Evolutionary conservation across 345 rosid genomes (phyloP).

Genomic region (Dimocarpus longan): DNA sequence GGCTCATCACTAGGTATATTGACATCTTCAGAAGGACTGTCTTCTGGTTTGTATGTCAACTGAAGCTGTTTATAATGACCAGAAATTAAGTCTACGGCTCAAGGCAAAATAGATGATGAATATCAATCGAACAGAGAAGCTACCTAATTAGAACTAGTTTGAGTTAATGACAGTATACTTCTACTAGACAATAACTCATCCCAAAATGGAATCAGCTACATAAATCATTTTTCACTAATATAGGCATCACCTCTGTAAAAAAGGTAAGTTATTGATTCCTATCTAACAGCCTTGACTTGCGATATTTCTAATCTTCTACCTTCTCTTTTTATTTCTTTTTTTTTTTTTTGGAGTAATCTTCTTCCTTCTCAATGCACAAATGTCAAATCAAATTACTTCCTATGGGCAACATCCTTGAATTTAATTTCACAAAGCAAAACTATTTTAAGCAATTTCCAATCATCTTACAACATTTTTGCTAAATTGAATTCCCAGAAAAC

Average conservation of each 20-base stretch:
- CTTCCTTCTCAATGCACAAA: not conserved
- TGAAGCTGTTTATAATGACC: conserved; percentile 51
- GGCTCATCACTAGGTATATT: conserved; percentile 56
- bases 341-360: not conserved
- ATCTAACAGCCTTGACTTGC: not conserved
- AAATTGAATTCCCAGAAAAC: not conserved
- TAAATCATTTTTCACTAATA: not conserved
- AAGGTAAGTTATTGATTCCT: not conserved
- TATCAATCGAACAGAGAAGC: not conserved
- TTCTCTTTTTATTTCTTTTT: not conserved
- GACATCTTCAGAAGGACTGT: conserved; percentile 61
- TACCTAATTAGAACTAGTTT: not conserved
- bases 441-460: not conserved
- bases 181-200: not conserved
- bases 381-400: not conserved
- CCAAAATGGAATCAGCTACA: not conserved
- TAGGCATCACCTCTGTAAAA: not conserved
- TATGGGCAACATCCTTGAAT: not conserved
- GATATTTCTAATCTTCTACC: not conserved
- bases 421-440: not conserved
- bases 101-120: not conserved
- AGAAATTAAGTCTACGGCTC: conserved; percentile 29
- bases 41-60: conserved; percentile 81
- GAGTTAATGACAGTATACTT: not conserved
- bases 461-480: not conserved